Base-by-base conservation (phyloP, 2,329 filamentous ascomycete species). In the Colletotrichum ledebouriae region DNA sequence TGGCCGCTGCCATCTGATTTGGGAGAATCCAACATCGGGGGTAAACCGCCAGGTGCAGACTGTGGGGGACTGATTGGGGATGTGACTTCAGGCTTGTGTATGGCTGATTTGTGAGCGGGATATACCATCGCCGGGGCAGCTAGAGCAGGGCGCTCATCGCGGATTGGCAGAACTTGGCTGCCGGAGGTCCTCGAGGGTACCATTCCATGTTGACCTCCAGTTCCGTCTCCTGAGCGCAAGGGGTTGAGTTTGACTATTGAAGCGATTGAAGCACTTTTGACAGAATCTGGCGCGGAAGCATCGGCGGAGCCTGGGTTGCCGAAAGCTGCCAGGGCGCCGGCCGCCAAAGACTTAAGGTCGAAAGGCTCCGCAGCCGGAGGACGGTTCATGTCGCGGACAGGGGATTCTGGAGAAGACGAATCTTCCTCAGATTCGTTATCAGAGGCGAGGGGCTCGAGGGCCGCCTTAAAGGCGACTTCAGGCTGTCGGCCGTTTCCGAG, bases 401-500 rank as follows among this genome's bases (percentile, higher is more conserved):
- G 60, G 20, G 63, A 67, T 3, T 69, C 60, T 15, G 69, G 67
- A 17, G 65, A 67, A 25, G 69, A 70, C 7, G 61, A 67, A 29
- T 70, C 63, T 13, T 69, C 69, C 33, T 62, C 67, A 13, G 70
- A 68, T 9, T 59, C 63, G 55, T 61, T 41, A 22, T 70, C 61
- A 65, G 71, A 77, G 22, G 84, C 82, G 55, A 92, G 80, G 22
- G 86, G 83, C 71, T 84, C 76, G 70, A 81, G 79, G 71, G 84
- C 86, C 65, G 88, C 90, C 74, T 80, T 76, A 71, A 80, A 80
- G 66, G 90, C 89, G 74, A 93, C 86, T 58, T 94, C 89, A 58
- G 87, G 89, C 72, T 83, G 83, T 75, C 89, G 88, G 74, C 89
- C 88, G 75, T 83, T 87, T 73, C 82, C 87, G 81, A 94, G 85